phyloP scores from a whole-genome alignment of 139 green algal species.

The Micromonas commoda region DNA sequence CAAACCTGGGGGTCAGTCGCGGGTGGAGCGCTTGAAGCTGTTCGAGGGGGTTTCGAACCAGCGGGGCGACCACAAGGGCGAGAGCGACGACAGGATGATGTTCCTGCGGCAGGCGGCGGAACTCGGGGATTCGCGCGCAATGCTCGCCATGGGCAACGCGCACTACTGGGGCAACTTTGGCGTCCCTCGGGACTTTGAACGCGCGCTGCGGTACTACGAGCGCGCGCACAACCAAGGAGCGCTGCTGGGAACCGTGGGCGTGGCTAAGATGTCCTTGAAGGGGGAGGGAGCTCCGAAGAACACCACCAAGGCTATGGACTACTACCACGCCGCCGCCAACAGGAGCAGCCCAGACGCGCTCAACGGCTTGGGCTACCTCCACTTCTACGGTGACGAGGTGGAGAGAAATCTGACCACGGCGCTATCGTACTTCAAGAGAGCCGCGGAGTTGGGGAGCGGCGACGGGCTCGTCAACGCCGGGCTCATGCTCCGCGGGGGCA shows the following conservation, averaged over 20 bases:
- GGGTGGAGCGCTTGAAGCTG: constrained; percentile 6
- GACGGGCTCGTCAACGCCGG: constrained; percentile 13
- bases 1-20: constrained; percentile 1
- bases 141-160: constrained; percentile 2
- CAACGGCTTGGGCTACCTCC: constrained; percentile 19
- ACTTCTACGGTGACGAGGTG: constrained; percentile 8
- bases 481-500: constrained; percentile 10
- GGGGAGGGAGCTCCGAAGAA: constrained; percentile 20
- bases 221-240: neutral
- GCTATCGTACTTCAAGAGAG: constrained; percentile 8
- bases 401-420: constrained; percentile 17
- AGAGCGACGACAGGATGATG: neutral
- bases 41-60: neutral
- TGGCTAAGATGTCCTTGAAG: constrained; percentile 21
- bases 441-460: neutral
- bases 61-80: neutral
- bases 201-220: constrained; percentile 1
- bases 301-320: neutral
- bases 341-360: neutral
- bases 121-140: neutral
- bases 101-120: constrained; percentile 5
- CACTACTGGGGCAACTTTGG: constrained; percentile 24
- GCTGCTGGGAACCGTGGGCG: constrained; percentile 4
- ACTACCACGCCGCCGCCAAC: constrained; percentile 15
- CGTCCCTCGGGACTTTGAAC: neutral